Percentiles rank a stretch among this genome's conserved stretches.
These are phyloP conservation scores for Neofusicoccum kwambonambiense DNA, from an alignment of 2,329 filamentous ascomycete species.

Conservation along the genomic window DNA sequence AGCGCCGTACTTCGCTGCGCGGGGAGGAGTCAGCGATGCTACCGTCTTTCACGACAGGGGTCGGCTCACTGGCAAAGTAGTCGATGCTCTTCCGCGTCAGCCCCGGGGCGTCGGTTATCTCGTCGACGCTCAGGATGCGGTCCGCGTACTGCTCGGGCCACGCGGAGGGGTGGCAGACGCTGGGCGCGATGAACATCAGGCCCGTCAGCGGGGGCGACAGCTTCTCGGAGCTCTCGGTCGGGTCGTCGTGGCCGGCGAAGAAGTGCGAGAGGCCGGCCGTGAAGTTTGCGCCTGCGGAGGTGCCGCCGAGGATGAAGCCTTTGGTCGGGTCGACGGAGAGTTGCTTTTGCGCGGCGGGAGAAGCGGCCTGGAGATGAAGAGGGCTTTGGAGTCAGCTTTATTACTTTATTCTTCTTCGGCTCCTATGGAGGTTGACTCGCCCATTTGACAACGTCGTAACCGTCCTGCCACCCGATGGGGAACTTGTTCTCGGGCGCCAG, in stretches of 20 bases:
- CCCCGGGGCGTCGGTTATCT: not conserved
- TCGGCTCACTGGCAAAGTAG: not conserved
- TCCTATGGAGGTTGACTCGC: not conserved
- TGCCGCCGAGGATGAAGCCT: not conserved
- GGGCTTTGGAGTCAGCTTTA: not conserved
- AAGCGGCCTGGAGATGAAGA: not conserved
- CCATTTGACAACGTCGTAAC: not conserved
- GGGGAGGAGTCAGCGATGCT: not conserved
- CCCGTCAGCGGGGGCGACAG: not conserved
- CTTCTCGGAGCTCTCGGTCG: not conserved
- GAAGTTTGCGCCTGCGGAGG: not conserved
- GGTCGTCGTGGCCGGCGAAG: not conserved
- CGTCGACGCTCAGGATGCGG: not conserved
- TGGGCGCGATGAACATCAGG: not conserved
- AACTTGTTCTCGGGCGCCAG: not conserved
- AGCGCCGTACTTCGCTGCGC: not conserved
- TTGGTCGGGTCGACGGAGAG: not conserved
- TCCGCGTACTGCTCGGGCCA: not conserved
- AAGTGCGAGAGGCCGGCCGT: not conserved
- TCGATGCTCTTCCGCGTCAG: not conserved
- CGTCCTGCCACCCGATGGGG: not conserved
- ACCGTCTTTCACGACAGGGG: no score
- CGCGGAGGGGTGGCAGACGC: not conserved
- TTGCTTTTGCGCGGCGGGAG: not conserved
- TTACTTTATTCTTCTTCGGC: not conserved